phyloP scores from a whole-genome alignment of 345 rosid genomes.

The Clausena lansium region DNA sequence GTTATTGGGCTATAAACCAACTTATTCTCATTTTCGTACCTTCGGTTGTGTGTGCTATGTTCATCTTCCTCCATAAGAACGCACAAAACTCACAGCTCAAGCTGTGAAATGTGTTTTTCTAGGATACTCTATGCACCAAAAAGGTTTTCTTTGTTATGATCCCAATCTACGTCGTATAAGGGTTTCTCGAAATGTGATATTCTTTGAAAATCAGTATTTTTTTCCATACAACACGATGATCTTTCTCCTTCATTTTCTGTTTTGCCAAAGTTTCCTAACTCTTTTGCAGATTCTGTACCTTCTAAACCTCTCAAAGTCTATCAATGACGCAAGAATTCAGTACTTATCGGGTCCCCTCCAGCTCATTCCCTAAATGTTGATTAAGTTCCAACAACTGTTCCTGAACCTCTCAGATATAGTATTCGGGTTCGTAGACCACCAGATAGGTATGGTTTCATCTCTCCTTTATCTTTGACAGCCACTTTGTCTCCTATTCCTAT shows the following conservation, averaged over 20 bases:
- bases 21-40: too few relatives aligned
- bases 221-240: neutral
- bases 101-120: neutral
- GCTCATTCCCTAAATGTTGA: neutral
- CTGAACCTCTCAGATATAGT: neutral
- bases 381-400: neutral
- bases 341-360: neutral
- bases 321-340: too few relatives aligned
- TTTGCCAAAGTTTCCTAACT: neutral
- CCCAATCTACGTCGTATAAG: neutral
- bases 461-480: neutral
- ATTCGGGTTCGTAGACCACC: neutral
- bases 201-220: neutral
- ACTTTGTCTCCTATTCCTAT: slow-evolving; percentile 9
- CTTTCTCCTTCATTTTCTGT: neutral
- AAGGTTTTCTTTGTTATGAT: slow-evolving; percentile 6
- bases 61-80: neutral
- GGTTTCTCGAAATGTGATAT: neutral
- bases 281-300: neutral
- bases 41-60: neutral
- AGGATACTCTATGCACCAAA: neutral
- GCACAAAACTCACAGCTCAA: neutral
- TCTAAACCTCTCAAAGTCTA: neutral
- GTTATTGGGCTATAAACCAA: neutral
- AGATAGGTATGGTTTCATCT: neutral